These are phyloP conservation scores for Colletotrichum tabaci DNA, from an alignment of 2,329 filamentous ascomycete species.

Conservation along the genomic window DNA sequence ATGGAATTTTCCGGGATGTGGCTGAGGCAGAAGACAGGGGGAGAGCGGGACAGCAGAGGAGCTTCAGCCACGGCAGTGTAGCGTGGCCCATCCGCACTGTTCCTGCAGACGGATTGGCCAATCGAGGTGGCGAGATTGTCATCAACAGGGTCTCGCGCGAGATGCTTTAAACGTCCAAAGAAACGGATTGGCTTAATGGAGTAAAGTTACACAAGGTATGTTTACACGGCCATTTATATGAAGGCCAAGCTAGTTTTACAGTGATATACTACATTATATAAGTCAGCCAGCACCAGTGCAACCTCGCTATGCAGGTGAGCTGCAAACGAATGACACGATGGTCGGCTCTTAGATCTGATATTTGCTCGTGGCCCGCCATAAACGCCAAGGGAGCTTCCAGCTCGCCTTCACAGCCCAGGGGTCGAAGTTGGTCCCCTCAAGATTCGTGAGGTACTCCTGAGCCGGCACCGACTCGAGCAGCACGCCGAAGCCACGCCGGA, in stretches of 20 bases:
- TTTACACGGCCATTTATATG: neutral
- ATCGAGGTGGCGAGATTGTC: slow-evolving; percentile 32
- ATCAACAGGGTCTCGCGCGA: neutral
- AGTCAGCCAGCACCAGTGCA: neutral
- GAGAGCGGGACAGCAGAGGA: neutral
- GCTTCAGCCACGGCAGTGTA: slow-evolving; percentile 32
- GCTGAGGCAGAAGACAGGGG: neutral
- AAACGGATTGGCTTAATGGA: neutral
- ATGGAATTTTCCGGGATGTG: slow-evolving; percentile 33
- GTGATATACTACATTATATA: slow-evolving; percentile 23
- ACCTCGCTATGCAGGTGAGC: no score
- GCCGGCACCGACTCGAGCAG: slow-evolving; percentile 86
- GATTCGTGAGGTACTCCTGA: slow-evolving; percentile 80
- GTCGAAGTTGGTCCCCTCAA: slow-evolving; percentile 90
- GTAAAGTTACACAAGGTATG: neutral
- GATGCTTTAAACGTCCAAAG: neutral
- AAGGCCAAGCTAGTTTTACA: slow-evolving; percentile 13
- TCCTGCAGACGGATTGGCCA: slow-evolving; percentile 14
- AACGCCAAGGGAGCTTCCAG: slow-evolving; percentile 90
- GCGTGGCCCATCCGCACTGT: slow-evolving; percentile 28
- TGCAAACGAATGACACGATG: neutral
- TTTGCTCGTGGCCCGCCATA: slow-evolving; percentile 69
- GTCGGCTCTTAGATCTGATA: slow-evolving; percentile 58
- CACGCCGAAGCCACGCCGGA: slow-evolving; percentile 80
- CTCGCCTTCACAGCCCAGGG: slow-evolving; percentile 76